Evolutionary conservation across 139 green algal species (phyloP), one percentile per base, ranked within the genome.

Genomic region (Pleodorina starrii): DNA sequence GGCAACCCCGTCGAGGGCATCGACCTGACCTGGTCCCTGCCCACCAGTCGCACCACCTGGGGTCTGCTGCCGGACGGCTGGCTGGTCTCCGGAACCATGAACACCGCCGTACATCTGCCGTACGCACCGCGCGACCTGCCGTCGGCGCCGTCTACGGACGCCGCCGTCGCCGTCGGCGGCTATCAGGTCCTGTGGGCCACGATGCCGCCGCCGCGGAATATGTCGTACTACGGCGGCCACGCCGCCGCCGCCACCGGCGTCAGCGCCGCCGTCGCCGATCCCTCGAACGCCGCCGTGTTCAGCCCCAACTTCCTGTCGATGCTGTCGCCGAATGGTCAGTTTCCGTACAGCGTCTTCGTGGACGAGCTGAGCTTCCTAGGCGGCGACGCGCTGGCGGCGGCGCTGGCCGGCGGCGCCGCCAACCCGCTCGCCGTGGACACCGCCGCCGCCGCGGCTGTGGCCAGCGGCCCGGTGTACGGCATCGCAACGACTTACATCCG

Each of bases 341-440:
- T 63, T 44, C 43, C 81, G 81, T 87, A 77, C 40, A 87, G 81
- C 60, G n/a, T 63, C 29, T 78, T 66, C 23, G 40, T 77, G 29
- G 81, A 87, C 14, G 81, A 87, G 27, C 42, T 87, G 59, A 23
- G 38, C 27, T 87, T 32, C 81, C 71, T 4, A 1, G 21, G 14
- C 0, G n/a, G 12, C 44, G 81, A 68, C 9, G 27, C 59, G 60
- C 81, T 87, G 42, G 42, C 44, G 29, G 42, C 12, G 0, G 60
- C 60, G 42, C 63, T 87, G 42, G 60, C 60, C 5, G 81, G 60
- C 57, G 57, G 38, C 27, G 59, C 21, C 11, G 79, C 5, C 48
- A 46, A 43, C 19, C 35, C 11, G 1, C 29, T 0, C 17, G 23
- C 19, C 29, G 29, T 25, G 9, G 57, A 59, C 27, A 25, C 36